phyloP scores from a whole-genome alignment of 169 alveolate genomes.

The Cystoisospora suis region DNA sequence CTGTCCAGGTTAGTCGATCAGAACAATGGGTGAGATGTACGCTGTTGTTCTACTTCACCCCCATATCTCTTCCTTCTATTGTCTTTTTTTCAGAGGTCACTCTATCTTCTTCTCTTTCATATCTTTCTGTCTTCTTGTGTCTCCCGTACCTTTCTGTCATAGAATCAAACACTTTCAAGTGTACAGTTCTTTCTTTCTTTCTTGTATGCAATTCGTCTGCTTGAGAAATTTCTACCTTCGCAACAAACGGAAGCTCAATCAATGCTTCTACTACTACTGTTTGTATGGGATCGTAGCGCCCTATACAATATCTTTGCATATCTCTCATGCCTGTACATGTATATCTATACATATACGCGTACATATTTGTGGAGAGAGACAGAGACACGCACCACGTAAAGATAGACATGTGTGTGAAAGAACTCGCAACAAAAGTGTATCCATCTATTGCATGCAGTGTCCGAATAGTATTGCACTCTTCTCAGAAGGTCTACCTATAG shows the following conservation, averaged over 20 bases:
- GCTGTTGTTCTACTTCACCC: background rate
- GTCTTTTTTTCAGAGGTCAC: too few relatives aligned
- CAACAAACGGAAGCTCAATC: too few relatives aligned
- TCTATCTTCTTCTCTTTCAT: background rate
- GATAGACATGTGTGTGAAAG: too few relatives aligned
- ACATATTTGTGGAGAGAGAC: background rate
- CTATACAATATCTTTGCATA: background rate
- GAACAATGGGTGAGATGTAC: background rate
- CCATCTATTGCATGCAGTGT: too few relatives aligned
- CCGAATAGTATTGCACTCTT: too few relatives aligned
- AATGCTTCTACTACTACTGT: too few relatives aligned
- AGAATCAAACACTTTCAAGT: too few relatives aligned
- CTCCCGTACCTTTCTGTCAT: too few relatives aligned
- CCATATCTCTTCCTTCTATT: background rate
- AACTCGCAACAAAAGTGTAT: too few relatives aligned
- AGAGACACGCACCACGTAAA: background rate
- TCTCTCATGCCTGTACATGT: background rate
- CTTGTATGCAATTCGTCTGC: too few relatives aligned
- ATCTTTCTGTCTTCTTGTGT: background rate
- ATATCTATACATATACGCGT: background rate
- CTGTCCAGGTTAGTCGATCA: conserved; percentile 72
- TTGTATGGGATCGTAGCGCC: background rate
- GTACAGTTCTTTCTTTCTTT: too few relatives aligned
- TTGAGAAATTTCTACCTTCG: background rate
- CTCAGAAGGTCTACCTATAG: too few relatives aligned